Base-by-base conservation (phyloP, 2,329 filamentous ascomycete species). In the Calonectria hawksworthii region DNA sequence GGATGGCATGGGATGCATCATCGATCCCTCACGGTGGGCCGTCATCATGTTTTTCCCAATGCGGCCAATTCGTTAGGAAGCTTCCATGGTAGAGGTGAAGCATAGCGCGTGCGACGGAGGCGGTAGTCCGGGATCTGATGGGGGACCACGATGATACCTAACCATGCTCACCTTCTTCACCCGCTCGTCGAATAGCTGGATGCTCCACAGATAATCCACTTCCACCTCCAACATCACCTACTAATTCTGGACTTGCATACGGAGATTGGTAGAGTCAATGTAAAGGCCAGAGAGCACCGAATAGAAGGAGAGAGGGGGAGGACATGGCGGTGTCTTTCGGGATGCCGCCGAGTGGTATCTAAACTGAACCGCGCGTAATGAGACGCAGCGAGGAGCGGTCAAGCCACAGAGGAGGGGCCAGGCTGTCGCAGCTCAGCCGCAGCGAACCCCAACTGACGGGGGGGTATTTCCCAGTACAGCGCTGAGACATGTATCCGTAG, bases 371-470 rank as follows among this genome's bases (percentile, higher is more conserved):
- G 38, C 28, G 38, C 28, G 38, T 65, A 34, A 47, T 50, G 41
- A 50, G 61, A 50, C 44, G 34, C 32, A 64, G 32, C 21, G 32
- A 36, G 23, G 36, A 44, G 68, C 68, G 56, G 68, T 51, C 56
- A 70, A 68, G 66, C 66, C 66, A 68, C 66, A 68, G 66, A 32
- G 41, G 66, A 56, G 68, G 56, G 56, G 68, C 26, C 47, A 50
- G 51, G 51, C 56, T 72, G 69, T 51, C 47, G n/a, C 47, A 72
- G 28, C 32, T 59, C 51, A 72, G 69, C 69, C 51, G 69, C 69
- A 61, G 38, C 51, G 5, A 7, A 68, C 65, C 63, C 51, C 51
- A 51, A 44, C 32, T 21, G 32, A 8, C n/a, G 41, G 34, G 32
- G 63, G 59, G 64, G 26, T 32, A 44, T 70, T 65, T n/a, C 32